Base-by-base conservation (phyloP, 2,329 filamentous ascomycete genomes). In the Apiospora sp. region DNA sequence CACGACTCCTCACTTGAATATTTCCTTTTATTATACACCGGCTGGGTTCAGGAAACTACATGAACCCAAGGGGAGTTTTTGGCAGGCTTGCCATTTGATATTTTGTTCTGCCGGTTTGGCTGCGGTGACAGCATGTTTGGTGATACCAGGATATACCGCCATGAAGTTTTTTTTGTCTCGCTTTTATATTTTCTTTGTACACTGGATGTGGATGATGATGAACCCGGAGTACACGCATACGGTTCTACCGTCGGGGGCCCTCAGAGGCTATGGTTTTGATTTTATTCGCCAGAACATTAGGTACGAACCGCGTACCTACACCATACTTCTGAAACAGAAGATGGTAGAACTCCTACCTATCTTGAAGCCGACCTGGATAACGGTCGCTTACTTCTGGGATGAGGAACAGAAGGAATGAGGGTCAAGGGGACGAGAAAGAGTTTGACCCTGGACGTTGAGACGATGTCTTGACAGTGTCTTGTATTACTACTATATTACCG, bases 21-120 rank as follows among this genome's bases (percentile, higher is more conserved):
- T 73, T 73, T 54, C 70, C 49, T 58, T 58, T 71, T 48, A 71
- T 61, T 51, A 72, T 67, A 48, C 34, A 64, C 34, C 34, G 58
- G 34, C 41, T 10, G 34, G 34, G 58, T 41, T 64, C 58, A 64
- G 30, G 58, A 64, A 8, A 24, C 34, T 64, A 64, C 3, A 24
- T 64, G 58, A 24, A 64, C 34, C 30, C 41, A 12, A 22, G 19
- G 58, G 34, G 58, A 41, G 34, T 37, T 61, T 37, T 41, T 37
- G 67, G 48, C 67, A 30, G 61, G 51, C 34, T 58, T 46, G 43
- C 54, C 37, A 27, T 37, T 46, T 19, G 37, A 54, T 68, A 69
- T 49, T 71, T 69, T 51, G 19, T 48, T 69, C 67, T 27, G 27
- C 48, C 67, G 58, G 58, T 64, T 19, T 64, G 19, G 58, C 58